phyloP scores from a whole-genome alignment of 1,139 yeast species.

The Trichomonascaceae sp. region DNA sequence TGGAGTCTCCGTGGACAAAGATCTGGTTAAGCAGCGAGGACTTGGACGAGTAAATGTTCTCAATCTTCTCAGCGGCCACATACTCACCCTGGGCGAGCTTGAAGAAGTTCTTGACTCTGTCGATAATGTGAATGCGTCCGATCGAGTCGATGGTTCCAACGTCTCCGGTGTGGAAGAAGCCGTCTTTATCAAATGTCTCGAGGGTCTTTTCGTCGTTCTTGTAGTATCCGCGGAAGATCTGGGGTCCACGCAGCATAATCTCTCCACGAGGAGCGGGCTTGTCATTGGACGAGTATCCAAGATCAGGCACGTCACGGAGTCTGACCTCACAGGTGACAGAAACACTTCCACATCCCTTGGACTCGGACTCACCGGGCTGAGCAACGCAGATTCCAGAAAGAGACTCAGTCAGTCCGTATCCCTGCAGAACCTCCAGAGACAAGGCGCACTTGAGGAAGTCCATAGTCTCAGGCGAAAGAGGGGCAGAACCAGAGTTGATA shows the following conservation, averaged over 20 bases:
- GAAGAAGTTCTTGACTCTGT: slow-evolving; percentile 70
- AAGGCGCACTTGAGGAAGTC: slow-evolving; percentile 50
- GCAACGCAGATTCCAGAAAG: slow-evolving; percentile 49
- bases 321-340: slow-evolving; percentile 42
- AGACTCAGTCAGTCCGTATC: slow-evolving; percentile 69
- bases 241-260: slow-evolving; percentile 54
- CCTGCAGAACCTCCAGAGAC: slow-evolving; percentile 48
- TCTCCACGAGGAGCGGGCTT: slow-evolving; percentile 43
- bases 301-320: slow-evolving; percentile 52
- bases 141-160: slow-evolving; percentile 42
- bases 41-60: slow-evolving; percentile 44
- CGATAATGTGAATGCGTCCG: slow-evolving; percentile 52
- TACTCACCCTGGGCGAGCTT: slow-evolving; percentile 76
- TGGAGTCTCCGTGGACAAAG: slow-evolving; percentile 59
- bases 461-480: slow-evolving; percentile 48
- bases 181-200: slow-evolving; percentile 44
- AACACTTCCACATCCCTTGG: slow-evolving; percentile 54
- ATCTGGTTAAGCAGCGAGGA: slow-evolving; percentile 42
- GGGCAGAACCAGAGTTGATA: slow-evolving; percentile 59
- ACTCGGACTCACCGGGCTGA: slow-evolving; percentile 32
- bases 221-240: slow-evolving; percentile 46
- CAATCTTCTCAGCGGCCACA: slow-evolving; percentile 68
- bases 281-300: slow-evolving; percentile 46
- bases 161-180: slow-evolving; percentile 74
- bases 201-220: slow-evolving; percentile 42